Base-by-base conservation (phyloP, 352 stramenopile genomes). In the Thraustotheca clavata region DNA sequence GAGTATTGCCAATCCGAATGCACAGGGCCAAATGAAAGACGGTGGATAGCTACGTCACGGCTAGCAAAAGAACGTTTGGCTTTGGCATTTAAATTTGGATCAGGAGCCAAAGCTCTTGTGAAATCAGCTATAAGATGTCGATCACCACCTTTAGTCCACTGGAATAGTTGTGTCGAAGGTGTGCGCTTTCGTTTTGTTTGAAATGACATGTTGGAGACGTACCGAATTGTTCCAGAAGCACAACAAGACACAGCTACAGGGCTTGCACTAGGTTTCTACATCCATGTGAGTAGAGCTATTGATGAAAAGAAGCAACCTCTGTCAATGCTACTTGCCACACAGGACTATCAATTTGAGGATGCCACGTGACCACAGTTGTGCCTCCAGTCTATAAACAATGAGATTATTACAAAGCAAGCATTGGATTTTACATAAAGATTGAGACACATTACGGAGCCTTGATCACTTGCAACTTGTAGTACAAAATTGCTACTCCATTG, bases 261-360 rank as follows among this genome's bases (percentile, higher is more conserved):
- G 1, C 72, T 69, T 20, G 67, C 69, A 3, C 80, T 79, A 29
- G 71, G 11, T 18, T 52, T 78, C 49, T 90, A 80, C 52, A 87
- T n/a, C 38, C 43, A 29, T 1, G 26, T 14, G 24, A 1, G 43
- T 9, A 59, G 38, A 9, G 5, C 31, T 6, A 52, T 39, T 20
- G 9, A 47, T 47, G 0, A 14, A 48, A 20, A 14, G 31, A 2
- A 20, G 2, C 5, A 47, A 65, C 57, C 22, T 39, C 18, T 8
- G 39, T 27, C 11, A 12, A 55, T 18, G 36, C 20, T n/a, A 52
- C 8, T n/a, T 43, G 47, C 85, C 85, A 94, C 24, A 94, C 79
- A 0, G 85, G 85, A 1, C 83, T 91, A 47, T 94, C 85, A 49
- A 90, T 76, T 59, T 94, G 85, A 6, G 85, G 81, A 48, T 94